Evolutionary conservation across 2,329 filamentous ascomycete species (phyloP).

Genomic region (Periconia sp.): DNA sequence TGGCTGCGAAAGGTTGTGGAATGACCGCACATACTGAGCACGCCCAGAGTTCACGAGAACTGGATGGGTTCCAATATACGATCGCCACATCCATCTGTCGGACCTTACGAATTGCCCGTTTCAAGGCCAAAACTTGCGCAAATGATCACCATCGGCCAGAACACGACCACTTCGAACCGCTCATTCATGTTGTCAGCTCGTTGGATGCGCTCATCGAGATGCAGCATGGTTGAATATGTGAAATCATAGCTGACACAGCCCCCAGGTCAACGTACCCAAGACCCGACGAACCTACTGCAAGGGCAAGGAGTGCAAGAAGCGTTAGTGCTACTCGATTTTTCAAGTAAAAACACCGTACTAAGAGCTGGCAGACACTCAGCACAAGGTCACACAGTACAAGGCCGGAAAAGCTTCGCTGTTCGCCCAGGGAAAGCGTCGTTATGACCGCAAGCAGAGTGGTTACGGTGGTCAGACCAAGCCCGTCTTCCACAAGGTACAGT

Average conservation of each 20-base stretch:
- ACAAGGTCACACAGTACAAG: slow-evolving; percentile 97
- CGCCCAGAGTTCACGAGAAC: neutral
- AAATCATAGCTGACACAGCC: slow-evolving; percentile 16
- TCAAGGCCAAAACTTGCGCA: too few species aligned
- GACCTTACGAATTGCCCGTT: neutral
- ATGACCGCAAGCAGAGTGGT: slow-evolving; percentile 87
- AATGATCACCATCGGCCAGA: neutral
- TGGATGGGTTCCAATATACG: neutral
- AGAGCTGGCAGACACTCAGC: slow-evolving; percentile 60
- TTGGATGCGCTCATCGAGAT: slow-evolving; percentile 2
- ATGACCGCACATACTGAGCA: neutral
- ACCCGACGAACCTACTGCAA: slow-evolving; percentile 98
- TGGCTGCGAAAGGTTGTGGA: neutral
- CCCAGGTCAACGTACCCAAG: slow-evolving; percentile 95
- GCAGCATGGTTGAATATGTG: neutral
- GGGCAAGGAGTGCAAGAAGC: slow-evolving; percentile 82
- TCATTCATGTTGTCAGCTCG: slow-evolving; percentile 17
- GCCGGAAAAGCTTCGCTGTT: slow-evolving; percentile 94
- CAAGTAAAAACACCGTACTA: slow-evolving; percentile 23
- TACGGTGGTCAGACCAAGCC: slow-evolving; percentile 99
- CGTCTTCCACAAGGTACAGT: slow-evolving; percentile 81
- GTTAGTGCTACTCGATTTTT: slow-evolving; percentile 22
- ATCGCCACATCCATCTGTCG: neutral
- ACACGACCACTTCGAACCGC: slow-evolving; percentile 3
- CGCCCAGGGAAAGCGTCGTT: slow-evolving; percentile 99